Evolutionary conservation across 192 early-diverging fungal genomes (phyloP).

Genomic region (Coemansia furcata): DNA sequence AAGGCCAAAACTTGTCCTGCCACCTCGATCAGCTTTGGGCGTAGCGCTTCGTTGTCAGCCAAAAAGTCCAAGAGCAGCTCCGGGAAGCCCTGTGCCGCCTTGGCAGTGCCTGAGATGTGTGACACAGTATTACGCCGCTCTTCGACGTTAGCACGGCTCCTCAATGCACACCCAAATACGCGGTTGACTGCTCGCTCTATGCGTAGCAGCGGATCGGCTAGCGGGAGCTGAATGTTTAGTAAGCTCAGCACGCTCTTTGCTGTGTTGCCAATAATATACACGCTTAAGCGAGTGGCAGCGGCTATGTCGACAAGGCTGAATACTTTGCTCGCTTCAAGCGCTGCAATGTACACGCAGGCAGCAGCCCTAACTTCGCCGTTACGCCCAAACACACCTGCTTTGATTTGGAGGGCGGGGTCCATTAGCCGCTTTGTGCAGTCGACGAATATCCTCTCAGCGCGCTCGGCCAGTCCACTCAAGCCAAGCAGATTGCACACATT

Average conservation of each 20-base stretch:
- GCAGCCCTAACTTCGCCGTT: background rate
- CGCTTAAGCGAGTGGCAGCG: conserved; percentile 1
- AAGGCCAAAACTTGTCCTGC: conserved; percentile 16
- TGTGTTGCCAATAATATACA: conserved; percentile 17
- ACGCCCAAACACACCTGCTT: conserved; percentile 16
- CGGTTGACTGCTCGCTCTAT: conserved; percentile 25
- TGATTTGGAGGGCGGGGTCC: background rate
- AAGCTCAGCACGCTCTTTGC: conserved; percentile 3
- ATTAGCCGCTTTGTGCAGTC: conserved; percentile 3
- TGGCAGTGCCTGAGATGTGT: background rate
- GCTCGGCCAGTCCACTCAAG: background rate
- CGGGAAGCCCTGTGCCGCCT: background rate
- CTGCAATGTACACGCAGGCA: conserved; percentile 35
- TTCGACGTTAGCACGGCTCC: background rate
- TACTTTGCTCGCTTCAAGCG: conserved; percentile 6
- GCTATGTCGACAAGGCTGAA: conserved; percentile 24
- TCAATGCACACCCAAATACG: conserved; percentile 12
- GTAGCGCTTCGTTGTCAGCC: background rate
- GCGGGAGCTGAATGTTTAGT: conserved; percentile 7
- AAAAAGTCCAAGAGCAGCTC: conserved; percentile 12
- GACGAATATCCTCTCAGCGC: conserved; percentile 20
- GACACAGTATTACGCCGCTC: background rate
- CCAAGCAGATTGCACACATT: conserved; percentile 1
- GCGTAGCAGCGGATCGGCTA: conserved; percentile 19
- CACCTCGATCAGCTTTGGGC: conserved; percentile 7